Base-by-base conservation (phyloP, 257 asterid genomes). In the Echites panduratus region DNA sequence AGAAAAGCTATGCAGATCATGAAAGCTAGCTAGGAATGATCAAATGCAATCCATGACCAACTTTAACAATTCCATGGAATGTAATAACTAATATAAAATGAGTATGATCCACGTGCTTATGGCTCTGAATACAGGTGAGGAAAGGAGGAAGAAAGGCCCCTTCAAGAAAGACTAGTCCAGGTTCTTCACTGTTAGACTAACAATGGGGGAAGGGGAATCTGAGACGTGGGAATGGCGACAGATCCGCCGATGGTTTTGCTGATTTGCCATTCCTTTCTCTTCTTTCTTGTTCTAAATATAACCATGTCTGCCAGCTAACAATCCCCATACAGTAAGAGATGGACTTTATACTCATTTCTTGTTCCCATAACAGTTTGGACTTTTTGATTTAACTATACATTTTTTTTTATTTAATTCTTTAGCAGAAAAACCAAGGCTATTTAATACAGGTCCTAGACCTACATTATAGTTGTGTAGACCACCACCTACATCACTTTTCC, bases 151-250 rank as follows among this genome's bases (percentile, higher is more conserved):
- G 70, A 83, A 87, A 85, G 86, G 76, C 12, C 49, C 73, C n/a
- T n/a, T 73, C 49, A 45, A 72, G 38, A 45, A 65, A 57, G 43
- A 54, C n/a, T n/a, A n/a, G n/a, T 29, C 71, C 63, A 48, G 71
- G 41, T 72, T 68, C 72, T 65, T 75, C 68, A 68, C 59, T 24
- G 44, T 73, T 66, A 65, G 62, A 73, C 68, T 48, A 64, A 73
- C 70, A 63, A 27, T 61, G 75, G 73, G 68, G n/a, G 70, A 72
- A 73, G 3, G 62, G 83, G 92, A 88, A 88, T 89, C 90, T 85
- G 43, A 73, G 91, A 88, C 94, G 98, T 92, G 89, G 87, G 82
- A 68, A n/a, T 84, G 81, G 84, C 96, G 93, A 76, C 64, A 79
- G 80, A 85, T 79, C 65, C 92, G 96, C 83, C 94, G 96, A 70